These are phyloP conservation scores for Desmodesmus armatus DNA, from an alignment of 139 green algal genomes.

Conservation along the genomic window DNA sequence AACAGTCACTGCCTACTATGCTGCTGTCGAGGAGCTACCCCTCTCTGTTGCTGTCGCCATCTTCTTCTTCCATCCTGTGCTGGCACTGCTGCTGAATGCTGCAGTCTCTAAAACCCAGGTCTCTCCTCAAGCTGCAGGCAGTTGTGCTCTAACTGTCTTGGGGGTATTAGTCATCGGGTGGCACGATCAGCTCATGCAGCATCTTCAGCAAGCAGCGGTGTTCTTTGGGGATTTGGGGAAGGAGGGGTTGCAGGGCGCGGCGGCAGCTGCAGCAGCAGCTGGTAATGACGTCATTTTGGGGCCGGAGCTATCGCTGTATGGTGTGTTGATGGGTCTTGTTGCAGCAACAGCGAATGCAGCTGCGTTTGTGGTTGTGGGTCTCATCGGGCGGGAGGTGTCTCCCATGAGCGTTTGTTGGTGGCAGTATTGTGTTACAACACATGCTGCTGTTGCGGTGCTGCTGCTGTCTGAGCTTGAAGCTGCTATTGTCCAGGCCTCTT, in stretches of 20 bases:
- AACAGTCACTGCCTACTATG: conserved; percentile 21
- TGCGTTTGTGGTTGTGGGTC: conserved; percentile 17
- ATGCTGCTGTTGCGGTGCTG: not conserved
- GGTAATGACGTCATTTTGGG: too few species aligned
- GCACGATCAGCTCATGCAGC: conserved; percentile 22
- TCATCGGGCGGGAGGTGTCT: conserved; percentile 3
- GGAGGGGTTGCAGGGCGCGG: not conserved
- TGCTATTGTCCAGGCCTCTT: not conserved
- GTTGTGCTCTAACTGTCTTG: conserved; percentile 19
- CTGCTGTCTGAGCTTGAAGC: not conserved
- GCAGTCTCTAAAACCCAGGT: not conserved
- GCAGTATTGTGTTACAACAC: conserved; percentile 29
- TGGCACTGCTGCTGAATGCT: conserved; percentile 1
- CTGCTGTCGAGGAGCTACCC: conserved; percentile 14
- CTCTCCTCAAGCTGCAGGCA: not conserved
- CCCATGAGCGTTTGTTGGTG: conserved; percentile 9
- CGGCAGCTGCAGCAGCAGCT: conserved; percentile 1
- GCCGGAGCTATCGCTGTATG: conserved; percentile 1
- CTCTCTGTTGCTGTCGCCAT: conserved; percentile 20
- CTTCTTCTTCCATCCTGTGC: conserved; percentile 34
- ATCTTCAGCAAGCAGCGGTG: not conserved
- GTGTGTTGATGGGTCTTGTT: conserved; percentile 10
- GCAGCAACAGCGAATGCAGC: conserved; percentile 35
- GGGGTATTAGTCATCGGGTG: conserved; percentile 27
- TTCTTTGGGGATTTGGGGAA: not conserved